Evolutionary conservation across 805 yeast genomes (phyloP), one percentile per base, ranked within the genome.

Genomic region (Teunomyces barrocoloradensis): DNA sequence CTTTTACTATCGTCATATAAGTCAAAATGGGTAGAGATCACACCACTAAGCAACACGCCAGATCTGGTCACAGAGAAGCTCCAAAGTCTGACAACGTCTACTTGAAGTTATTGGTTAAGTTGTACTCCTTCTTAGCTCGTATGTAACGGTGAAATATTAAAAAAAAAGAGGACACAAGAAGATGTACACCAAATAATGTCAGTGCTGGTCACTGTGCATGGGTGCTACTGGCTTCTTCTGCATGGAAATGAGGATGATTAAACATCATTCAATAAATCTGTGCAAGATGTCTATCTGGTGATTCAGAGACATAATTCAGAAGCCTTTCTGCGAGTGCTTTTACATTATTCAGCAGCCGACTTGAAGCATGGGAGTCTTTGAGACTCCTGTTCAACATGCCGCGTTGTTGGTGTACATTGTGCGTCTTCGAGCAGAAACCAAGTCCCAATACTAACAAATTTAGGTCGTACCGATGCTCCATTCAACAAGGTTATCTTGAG

Each of bases 41-140:
- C 82, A 82, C 86, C 79, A 75, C 84, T 75, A 94, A 92, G 80
- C 97, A 89, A 81, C 99, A 94, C 86, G 83, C 81, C 73, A 89
- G 90, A 80, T 79, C 85, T 65, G 85, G 96, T 79, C 96, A 89
- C 89, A 90, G 99, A 82, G 80, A 86, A 74, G 97, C 97, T 79
- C 99, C 99, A 81, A 89, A 89, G 84, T 92, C 98, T 63, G 96
- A 94, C 81, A 94, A 94, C 76, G 97, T 91, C 80, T 94, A 94
- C 97, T 83, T 94, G 81, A 87, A 87, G 80, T 80, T 94, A 74
- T 87, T 94, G 79, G 98, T 92, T 77, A 92, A 92, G 87, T 83
- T 94, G 69, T 94, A 91, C 89, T 79, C 97, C 74, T 94, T 89
- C 95, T 85, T 94, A 80, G 96, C 98, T 81, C 97, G 99, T 89